Evolutionary conservation across 192 early-diverging fungal genomes (phyloP), one percentile per base, ranked within the genome.

Genomic region (Spizellomyces sp.): DNA sequence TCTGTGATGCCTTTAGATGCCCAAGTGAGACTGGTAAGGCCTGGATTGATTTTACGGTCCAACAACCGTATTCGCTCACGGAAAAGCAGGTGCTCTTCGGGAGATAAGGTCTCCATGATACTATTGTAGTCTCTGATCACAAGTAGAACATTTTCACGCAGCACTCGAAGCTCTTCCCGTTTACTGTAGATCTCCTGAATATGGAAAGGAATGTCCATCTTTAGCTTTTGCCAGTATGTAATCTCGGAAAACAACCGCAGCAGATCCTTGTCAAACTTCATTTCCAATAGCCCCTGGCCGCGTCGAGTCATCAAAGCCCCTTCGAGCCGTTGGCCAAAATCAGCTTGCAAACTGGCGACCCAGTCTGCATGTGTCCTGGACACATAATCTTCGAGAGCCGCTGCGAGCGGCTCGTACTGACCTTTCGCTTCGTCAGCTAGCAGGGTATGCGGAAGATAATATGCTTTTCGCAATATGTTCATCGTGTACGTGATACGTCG

Each of bases 21-120:
- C 87, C 87, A 89, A 5, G 84, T 89, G 17, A 89, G 67, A 46
- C 70, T 81, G 5, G 80, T 79, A 15, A 89, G 71, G 0, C 87
- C 87, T 1, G 87, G 87, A 52, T 88, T 88, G 71, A 89, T 86
- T 66, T 89, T 89, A n/a, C 87, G 74, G 70, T 89, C 87, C 17
- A 89, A 67, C 62, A 88, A 88, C 8, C 80, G 71, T 52, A 89
- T 88, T 14, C 87, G 77, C 64, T 89, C 87, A n/a, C 71, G 70
- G 64, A 89, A 89, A 42, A 89, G 70, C 15, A 54, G 58, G 58
- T 82, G 77, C 63, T 89, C 87, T 44, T 86, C 83, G 46, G 79
- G 71, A 8, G 81, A 78, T 43, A 89, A 67, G 1, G 79, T 83
- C 56, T 88, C 83, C 66, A 86, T 75, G 63, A 89, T 88, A 59